These are phyloP conservation scores for Kwoniella pini DNA, from an alignment of 768 basidiomycete genomes.

Conservation along the genomic window DNA sequence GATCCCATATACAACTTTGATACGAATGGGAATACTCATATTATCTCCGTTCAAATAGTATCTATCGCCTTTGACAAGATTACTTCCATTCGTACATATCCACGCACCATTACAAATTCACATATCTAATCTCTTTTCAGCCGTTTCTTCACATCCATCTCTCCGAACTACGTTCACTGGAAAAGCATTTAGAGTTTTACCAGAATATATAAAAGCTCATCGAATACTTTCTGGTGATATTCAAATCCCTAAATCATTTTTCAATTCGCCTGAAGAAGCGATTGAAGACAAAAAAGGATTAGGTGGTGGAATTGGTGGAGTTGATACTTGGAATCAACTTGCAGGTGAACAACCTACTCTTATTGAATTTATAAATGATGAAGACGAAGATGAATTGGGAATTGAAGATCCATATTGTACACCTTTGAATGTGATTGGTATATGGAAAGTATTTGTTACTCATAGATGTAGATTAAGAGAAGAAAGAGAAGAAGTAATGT, in stretches of 20 bases:
- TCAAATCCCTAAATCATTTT: slow-evolving; percentile 18
- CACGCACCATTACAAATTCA: slow-evolving; percentile 38
- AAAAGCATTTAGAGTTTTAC: slow-evolving; percentile 15
- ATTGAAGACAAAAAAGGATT: slow-evolving; percentile 10
- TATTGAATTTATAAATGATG: background rate
- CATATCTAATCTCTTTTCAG: slow-evolving; percentile 42
- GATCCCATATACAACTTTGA: background rate
- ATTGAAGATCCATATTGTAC: slow-evolving; percentile 30
- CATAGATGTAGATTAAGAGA: slow-evolving; percentile 32
- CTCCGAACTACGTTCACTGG: slow-evolving; percentile 29
- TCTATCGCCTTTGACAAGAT: slow-evolving; percentile 18
- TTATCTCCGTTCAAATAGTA: slow-evolving; percentile 18
- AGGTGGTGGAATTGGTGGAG: slow-evolving; percentile 30
- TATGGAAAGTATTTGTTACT: slow-evolving; percentile 19
- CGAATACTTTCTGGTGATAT: slow-evolving; percentile 28
- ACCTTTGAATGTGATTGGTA: slow-evolving; percentile 28
- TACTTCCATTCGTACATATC: slow-evolving; percentile 43
- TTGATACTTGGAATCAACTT: slow-evolving; percentile 36
- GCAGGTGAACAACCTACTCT: slow-evolving; percentile 43
- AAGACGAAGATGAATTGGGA: background rate
- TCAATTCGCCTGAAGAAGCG: background rate
- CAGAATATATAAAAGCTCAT: slow-evolving; percentile 36
- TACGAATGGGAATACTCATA: background rate
- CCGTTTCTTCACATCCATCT: slow-evolving; percentile 30
- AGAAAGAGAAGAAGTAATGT: slow-evolving; percentile 40